Conservation (phyloP, 2,329 filamentous ascomycete genomes). For the Botrytis fragariae region DNA sequence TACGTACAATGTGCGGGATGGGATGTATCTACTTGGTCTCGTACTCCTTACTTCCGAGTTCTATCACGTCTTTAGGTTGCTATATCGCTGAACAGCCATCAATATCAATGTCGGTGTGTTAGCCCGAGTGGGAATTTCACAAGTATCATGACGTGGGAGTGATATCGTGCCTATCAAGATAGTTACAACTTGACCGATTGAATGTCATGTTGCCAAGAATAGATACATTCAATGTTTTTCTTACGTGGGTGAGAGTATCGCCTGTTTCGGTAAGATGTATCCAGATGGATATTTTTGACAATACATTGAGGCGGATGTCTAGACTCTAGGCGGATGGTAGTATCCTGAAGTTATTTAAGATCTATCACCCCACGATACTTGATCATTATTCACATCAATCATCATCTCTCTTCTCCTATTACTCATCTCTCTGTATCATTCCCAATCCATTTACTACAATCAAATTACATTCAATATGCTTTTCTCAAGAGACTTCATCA, state of each 20-base stretch:
- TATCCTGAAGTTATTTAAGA: conserved; percentile 2
- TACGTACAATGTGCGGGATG: background rate
- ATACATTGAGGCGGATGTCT: background rate
- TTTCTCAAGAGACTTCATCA: conserved; percentile 19
- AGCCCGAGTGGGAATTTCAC: background rate
- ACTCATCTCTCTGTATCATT: background rate
- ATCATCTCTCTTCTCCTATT: background rate
- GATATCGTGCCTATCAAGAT: background rate
- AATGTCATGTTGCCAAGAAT: background rate
- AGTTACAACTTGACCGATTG: background rate
- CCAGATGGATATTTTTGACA: background rate
- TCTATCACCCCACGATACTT: conserved; percentile 6
- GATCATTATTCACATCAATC: conserved; percentile 1
- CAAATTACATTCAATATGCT: conserved; percentile 16
- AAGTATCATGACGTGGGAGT: conserved; percentile 9
- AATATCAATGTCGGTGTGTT: background rate
- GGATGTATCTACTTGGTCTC: conserved; percentile 1
- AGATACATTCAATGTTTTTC: background rate
- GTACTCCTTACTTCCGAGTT: conserved; percentile 14
- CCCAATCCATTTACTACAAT: background rate
- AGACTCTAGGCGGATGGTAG: background rate
- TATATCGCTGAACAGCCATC: background rate
- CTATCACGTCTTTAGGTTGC: conserved; percentile 12
- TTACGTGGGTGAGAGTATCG: background rate
- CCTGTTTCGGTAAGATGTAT: background rate